These are phyloP conservation scores for Citrus unshiu DNA, from an alignment of 345 rosid species.

Conservation along the genomic window DNA sequence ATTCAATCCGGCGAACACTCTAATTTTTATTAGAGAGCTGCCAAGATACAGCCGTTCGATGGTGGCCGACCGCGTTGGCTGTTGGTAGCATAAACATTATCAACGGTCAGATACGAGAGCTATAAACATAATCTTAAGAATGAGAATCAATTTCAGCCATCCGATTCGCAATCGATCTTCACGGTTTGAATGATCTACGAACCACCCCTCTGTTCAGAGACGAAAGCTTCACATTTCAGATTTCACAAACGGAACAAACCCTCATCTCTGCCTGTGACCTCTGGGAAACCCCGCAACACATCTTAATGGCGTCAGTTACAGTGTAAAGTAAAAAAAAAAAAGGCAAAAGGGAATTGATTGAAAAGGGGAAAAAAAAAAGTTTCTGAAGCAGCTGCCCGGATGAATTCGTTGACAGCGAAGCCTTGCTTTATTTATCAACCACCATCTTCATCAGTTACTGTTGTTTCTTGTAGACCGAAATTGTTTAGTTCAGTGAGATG, in stretches of 20 bases:
- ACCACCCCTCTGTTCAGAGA: background rate
- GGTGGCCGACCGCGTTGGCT: no score
- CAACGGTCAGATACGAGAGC: background rate
- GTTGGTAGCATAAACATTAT: background rate
- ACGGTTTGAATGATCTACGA: background rate
- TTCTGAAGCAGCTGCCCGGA: constrained; percentile 16
- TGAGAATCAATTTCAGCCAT: background rate
- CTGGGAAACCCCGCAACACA: no score
- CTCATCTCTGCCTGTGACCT: constrained; percentile 10
- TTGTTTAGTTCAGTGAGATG: constrained; percentile 34
- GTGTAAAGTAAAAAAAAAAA: background rate
- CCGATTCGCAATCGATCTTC: background rate
- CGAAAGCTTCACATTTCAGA: background rate
- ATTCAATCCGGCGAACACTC: no score
- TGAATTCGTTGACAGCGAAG: constrained; percentile 56
- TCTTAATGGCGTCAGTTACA: no score
- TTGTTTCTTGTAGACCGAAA: constrained; percentile 26
- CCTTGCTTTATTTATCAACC: constrained; percentile 35
- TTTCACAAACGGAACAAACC: constrained; percentile 6
- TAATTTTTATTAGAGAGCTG: no score
- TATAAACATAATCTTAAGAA: background rate
- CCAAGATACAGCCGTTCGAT: no score
- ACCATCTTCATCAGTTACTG: constrained; percentile 20
- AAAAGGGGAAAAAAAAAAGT: background rate
- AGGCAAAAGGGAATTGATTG: background rate